These are phyloP conservation scores for Rhododendron williamsianum DNA, from an alignment of 148 eudicot species.

Conservation along the genomic window DNA sequence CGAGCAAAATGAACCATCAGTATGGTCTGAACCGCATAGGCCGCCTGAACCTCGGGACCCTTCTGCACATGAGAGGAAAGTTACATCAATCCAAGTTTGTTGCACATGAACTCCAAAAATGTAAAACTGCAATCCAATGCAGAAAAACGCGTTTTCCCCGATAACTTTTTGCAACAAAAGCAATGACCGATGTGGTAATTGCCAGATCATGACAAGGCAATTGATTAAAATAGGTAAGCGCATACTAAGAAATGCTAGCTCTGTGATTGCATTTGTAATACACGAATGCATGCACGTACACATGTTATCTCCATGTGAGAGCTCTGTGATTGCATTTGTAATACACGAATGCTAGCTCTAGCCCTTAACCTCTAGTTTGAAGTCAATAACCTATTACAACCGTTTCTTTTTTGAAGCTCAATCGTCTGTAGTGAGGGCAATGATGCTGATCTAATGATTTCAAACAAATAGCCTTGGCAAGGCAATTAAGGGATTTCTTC, in stretches of 20 bases:
- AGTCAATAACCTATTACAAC: not conserved
- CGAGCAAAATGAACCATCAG: conserved; percentile 16
- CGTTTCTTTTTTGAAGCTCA: not conserved
- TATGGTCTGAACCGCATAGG: conserved; percentile 52
- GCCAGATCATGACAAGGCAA: not conserved
- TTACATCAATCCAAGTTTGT: not conserved
- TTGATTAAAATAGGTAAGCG: not conserved
- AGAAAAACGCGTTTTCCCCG: not conserved
- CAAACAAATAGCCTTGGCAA: not conserved
- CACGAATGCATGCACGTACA: too few relatives aligned
- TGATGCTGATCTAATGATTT: not conserved
- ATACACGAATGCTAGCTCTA: too few relatives aligned
- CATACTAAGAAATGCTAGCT: not conserved
- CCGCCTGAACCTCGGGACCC: conserved; percentile 52
- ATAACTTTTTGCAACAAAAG: not conserved
- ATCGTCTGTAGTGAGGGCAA: not conserved
- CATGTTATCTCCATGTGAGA: not conserved
- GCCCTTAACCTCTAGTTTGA: not conserved
- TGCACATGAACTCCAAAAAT: not conserved
- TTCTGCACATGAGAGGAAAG: conserved; percentile 26
- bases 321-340: not conserved
- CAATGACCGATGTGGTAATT: not conserved
- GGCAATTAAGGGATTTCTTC: not conserved
- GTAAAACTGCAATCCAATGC: not conserved
- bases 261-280: not conserved